Evolutionary conservation across 768 basidiomycete species (phyloP), one percentile per base, ranked within the genome.

Genomic region (Butyriboletus loyo): DNA sequence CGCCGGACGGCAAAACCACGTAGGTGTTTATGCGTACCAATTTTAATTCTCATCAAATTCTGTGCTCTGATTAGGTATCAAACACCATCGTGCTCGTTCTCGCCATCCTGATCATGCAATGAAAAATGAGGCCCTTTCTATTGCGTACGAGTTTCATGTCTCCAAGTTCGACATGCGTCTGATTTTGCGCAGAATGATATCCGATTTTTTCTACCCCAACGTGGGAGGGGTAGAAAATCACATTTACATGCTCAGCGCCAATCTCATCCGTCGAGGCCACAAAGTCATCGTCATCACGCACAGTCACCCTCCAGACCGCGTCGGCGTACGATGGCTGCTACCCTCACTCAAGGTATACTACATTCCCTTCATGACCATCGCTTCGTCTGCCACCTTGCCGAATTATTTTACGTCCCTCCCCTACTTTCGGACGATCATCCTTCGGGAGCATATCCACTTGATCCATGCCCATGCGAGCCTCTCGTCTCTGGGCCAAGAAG

Each of bases 141-240:
- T 69, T 36, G 67, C 67, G 67, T 69, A 58, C 54, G 62, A 43
- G 40, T 35, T 17, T 11, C 4, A 27, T 21, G 3, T 8, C 7
- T 39, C 48, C 39, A 8, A 21, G 8, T 25, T 22, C 7, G 27
- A 34, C n/a, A 14, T 37, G 17, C 7, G 2, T 15, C 31, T 57
- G 35, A 60, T 7, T 27, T n/a, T 19, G 0, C 3, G 2, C 57
- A 96, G 94, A 40, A 93, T 98, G 91, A 84, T 98, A 52, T 89
- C 86, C 37, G 97, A 99, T 73, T 99, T 98, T 76, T 99, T 98
- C 73, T 85, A 91, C 64, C 97, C 97, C 1, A 78, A 82, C 52
- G 87, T 95, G 3, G 97, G 97, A 4, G 97, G 97, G 8, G 96
- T 99, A 30, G 97, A 98, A 72, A 95, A 85, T 54, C 93, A 97